A percentile compares a stretch with the other conserved stretches of the same genome.
Evolutionary conservation across 1,139 yeast genomes (phyloP).

Genomic region (Taphrina pruni): DNA sequence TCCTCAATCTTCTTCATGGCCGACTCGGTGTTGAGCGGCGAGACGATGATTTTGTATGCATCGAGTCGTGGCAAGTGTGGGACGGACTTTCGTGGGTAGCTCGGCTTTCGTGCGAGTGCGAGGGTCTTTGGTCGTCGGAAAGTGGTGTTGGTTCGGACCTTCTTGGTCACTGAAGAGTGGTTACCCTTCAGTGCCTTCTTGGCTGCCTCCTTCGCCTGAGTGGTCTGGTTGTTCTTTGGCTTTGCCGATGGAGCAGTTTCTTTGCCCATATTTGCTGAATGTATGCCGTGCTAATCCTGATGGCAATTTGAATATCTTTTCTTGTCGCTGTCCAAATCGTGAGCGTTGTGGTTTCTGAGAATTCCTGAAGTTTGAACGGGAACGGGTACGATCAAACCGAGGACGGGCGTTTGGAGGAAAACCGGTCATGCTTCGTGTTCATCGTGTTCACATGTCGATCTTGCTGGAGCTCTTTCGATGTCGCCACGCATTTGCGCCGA

Average conservation of each 20-base stretch:
- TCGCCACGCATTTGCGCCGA: not conserved
- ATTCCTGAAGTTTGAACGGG: conserved; percentile 1
- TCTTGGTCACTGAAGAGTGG: conserved; percentile 85
- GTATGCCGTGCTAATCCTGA: not conserved
- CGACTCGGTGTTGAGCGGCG: conserved; percentile 97
- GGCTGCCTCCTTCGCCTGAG: conserved; percentile 93
- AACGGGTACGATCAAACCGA: not conserved
- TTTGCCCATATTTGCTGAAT: conserved; percentile 31
- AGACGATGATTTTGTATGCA: conserved; percentile 90
- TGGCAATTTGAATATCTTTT: not conserved
- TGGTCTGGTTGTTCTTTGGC: conserved; percentile 37
- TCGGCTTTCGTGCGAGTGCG: conserved; percentile 90
- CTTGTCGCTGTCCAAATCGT: not conserved
- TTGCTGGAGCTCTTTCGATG: not conserved
- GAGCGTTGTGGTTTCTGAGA: conserved; percentile 9
- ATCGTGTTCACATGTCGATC: not conserved
- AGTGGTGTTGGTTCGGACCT: conserved; percentile 93
- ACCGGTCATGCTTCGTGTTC: conserved; percentile 11
- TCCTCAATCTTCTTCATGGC: conserved; percentile 99
- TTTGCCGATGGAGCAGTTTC: conserved; percentile 28
- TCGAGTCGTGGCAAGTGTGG: conserved; percentile 98
- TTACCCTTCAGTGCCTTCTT: conserved; percentile 99
- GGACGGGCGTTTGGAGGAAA: conserved; percentile 11
- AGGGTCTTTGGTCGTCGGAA: conserved; percentile 98
- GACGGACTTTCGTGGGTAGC: conserved; percentile 93